A percentile compares a stretch with the other conserved stretches of the same genome.
Conservation (phyloP, 139 green algal genomes). For the Gonium pectorale region DNA sequence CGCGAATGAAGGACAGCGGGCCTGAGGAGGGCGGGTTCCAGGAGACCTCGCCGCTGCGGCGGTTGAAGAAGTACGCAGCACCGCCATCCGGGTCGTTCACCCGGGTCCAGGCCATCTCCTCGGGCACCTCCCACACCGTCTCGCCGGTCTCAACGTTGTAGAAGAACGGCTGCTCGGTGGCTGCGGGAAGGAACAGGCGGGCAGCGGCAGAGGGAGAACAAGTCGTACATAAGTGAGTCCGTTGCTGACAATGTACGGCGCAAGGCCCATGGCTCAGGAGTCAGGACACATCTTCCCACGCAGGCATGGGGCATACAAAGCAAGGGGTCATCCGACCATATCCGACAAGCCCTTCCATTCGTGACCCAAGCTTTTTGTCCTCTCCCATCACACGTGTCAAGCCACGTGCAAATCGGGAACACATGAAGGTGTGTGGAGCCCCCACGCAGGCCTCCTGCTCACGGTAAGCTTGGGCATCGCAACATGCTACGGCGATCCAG, state of each 20-base stretch:
- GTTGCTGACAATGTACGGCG: no score
- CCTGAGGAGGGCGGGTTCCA: background rate
- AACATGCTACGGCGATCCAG: background rate
- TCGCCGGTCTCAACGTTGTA: constrained; percentile 48
- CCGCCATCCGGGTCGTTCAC: background rate
- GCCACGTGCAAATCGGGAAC: no score
- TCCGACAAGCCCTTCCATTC: no score
- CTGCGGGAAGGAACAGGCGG: background rate
- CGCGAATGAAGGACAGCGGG: background rate
- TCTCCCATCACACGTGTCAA: no score
- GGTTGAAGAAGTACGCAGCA: constrained; percentile 5
- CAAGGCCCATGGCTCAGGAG: no score
- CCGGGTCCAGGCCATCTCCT: constrained; percentile 42
- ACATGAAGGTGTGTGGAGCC: no score
- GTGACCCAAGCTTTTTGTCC: no score
- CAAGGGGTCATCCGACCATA: background rate
- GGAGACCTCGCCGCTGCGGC: background rate
- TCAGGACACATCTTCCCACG: no score
- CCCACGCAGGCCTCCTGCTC: no score
- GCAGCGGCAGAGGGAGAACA: background rate
- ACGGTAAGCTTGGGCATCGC: background rate
- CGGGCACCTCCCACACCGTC: constrained; percentile 35
- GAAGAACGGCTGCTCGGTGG: constrained; percentile 22
- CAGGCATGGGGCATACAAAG: background rate
- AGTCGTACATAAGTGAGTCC: background rate